phyloP scores from a whole-genome alignment of 2,329 filamentous ascomycete genomes.

The Colletotrichum sp. region DNA sequence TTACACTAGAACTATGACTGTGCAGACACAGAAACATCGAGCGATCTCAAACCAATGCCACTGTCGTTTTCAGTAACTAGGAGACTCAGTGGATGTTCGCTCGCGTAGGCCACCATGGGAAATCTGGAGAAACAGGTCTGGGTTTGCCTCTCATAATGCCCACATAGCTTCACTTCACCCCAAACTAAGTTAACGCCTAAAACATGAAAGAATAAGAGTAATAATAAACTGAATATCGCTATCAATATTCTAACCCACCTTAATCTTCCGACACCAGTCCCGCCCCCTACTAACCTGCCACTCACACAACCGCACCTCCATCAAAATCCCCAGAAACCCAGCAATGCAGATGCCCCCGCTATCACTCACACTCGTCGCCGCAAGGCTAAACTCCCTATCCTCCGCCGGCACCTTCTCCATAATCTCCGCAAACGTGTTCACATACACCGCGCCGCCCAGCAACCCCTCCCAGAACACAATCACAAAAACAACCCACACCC shows the following conservation, averaged over 20 bases:
- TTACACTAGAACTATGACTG: too few relatives aligned
- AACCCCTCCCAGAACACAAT: constrained; percentile 95
- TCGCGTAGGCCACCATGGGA: too few relatives aligned
- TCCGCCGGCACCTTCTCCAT: constrained; percentile 78
- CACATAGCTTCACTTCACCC: neutral
- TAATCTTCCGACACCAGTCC: constrained; percentile 71
- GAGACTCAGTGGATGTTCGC: too few relatives aligned
- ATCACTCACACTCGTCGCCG: constrained; percentile 91
- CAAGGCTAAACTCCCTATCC: constrained; percentile 89
- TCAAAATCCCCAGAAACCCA: constrained; percentile 79
- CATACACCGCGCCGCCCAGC: constrained; percentile 89
- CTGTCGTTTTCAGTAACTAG: too few relatives aligned
- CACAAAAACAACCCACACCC: constrained; percentile 82
- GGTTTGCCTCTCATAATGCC: too few relatives aligned
- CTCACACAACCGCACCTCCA: constrained; percentile 82
- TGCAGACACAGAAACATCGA: too few relatives aligned
- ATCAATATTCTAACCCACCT: constrained; percentile 34
- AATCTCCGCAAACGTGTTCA: constrained; percentile 95
- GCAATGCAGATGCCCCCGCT: constrained; percentile 90
- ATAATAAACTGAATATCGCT: neutral
- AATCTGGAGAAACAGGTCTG: too few relatives aligned
- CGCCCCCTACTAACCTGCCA: constrained; percentile 86
- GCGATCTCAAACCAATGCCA: too few relatives aligned
- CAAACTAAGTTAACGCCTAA: accelerated
- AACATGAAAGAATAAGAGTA: neutral